Evolutionary conservation across 2,329 filamentous ascomycete species (phyloP).

Genomic region (Fusarium pseudoanthophilum): DNA sequence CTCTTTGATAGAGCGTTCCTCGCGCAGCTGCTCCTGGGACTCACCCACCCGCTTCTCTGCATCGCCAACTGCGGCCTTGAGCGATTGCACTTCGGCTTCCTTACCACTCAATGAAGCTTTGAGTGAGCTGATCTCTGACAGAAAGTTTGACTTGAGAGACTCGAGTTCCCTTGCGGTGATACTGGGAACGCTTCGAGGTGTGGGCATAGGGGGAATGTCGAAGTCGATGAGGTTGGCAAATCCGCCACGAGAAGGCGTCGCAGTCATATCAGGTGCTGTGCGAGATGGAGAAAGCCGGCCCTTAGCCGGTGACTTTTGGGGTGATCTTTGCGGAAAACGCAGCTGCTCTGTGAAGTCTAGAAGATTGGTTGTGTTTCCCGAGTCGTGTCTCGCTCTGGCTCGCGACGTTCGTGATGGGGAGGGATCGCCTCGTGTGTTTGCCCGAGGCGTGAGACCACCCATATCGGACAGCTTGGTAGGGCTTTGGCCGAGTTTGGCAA

Average conservation of each 20-base stretch:
- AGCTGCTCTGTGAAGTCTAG: constrained; percentile 89
- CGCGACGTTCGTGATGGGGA: constrained; percentile 52
- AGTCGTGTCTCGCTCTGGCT: constrained; percentile 54
- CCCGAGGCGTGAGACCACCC: constrained; percentile 54
- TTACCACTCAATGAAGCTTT: constrained; percentile 92
- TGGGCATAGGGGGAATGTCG: constrained; percentile 92
- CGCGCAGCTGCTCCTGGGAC: constrained; percentile 83
- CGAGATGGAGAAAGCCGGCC: constrained; percentile 47
- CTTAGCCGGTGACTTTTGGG: constrained; percentile 62
- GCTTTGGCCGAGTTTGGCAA: constrained; percentile 77
- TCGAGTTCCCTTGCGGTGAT: constrained; percentile 94
- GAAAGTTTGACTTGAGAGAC: constrained; percentile 87
- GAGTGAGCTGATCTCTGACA: constrained; percentile 94
- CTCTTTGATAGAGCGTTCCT: constrained; percentile 77
- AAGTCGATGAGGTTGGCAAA: constrained; percentile 77
- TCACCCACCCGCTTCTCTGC: constrained; percentile 93
- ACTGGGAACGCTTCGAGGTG: constrained; percentile 88
- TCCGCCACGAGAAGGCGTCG: constrained; percentile 59
- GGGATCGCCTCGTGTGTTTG: constrained; percentile 45
- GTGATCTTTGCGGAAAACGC: constrained; percentile 61
- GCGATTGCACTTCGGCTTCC: constrained; percentile 87
- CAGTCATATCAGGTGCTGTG: constrained; percentile 45
- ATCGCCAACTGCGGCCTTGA: constrained; percentile 88
- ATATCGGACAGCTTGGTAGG: constrained; percentile 63
- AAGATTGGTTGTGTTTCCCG: constrained; percentile 76